Evolutionary conservation across 106 monocot species (phyloP).

Genomic region (Acorus calamus): DNA sequence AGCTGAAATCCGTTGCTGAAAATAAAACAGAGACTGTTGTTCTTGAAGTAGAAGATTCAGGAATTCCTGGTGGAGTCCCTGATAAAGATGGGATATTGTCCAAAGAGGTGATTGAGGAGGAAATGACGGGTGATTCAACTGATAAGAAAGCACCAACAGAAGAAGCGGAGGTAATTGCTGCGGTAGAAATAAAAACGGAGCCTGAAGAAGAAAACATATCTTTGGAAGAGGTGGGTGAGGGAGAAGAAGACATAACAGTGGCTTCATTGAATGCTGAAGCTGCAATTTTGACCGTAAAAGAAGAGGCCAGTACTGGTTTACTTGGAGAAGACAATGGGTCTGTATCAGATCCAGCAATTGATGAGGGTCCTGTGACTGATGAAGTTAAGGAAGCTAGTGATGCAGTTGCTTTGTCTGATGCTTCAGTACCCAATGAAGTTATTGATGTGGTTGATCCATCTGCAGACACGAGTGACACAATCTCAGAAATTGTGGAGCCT

Average conservation of each 20-base stretch:
- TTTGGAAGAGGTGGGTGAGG: background rate
- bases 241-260: background rate
- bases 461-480: background rate
- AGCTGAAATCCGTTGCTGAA: constrained; percentile 25
- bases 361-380: constrained; percentile 1
- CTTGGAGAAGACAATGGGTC: background rate
- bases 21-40: background rate
- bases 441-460: constrained; percentile 1
- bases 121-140: background rate
- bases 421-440: constrained; percentile 11
- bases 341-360: constrained; percentile 2
- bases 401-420: constrained; percentile 1
- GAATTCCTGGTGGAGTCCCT: too few species aligned
- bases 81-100: too few species aligned
- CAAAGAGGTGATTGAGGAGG: background rate
- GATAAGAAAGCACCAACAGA: constrained; percentile 3
- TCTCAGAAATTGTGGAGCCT: constrained; percentile 2
- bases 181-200: constrained; percentile 1
- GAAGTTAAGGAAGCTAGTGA: constrained; percentile 2
- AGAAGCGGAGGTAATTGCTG: constrained; percentile 14
- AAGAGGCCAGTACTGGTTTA: background rate
- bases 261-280: background rate
- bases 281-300: background rate
- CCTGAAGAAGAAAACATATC: background rate
- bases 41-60: constrained; percentile 9